Base-by-base conservation (phyloP, 805 yeast genomes). In the Lipomyces sp. region DNA sequence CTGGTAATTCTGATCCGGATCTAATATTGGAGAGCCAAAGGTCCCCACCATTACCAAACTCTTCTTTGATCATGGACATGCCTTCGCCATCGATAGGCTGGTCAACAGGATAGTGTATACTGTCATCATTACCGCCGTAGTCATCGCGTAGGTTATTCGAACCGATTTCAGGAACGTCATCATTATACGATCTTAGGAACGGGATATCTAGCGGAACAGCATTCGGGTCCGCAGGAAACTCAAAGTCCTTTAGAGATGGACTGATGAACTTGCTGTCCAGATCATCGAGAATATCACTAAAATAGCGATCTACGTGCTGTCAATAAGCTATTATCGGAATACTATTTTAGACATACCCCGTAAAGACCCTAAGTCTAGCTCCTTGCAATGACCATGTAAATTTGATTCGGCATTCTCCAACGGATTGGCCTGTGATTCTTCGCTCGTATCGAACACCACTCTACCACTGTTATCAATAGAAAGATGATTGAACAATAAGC, bases 401-500 rank as follows among this genome's bases (percentile, higher is more conserved):
- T 54, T 50, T 3, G 67, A 62, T 53, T 60, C 56, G 56, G 71
- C 64, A 65, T 71, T 65, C 64, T 73, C 65, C 67, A 69, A 55
- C 71, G 72, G 59, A 7, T 77, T 75, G 6, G 79, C 80, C 34
- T 57, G 67, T 5, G 59, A 67, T 33, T 72, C 75, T 15, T 63
- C 69, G n/a, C 91, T 90, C 73, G 91, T 93, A 65, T 85, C 82
- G 57, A 90, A 85, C 7, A 87, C 84, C 37, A 85, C 82, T 86
- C 95, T 86, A 65, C 90, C 87, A 59, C 79, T 77, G 63, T 79
- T 81, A 77, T 78, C 79, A 76, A 77, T 74, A 75, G 83, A 72
- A 75, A 86, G 64, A 78, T 82, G 69, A 77, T 80, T 75, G 90
- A 90, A 75, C n/a, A 78, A 68, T 57, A 81, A 75, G 2, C 80